These are phyloP conservation scores for Stagonosporopsis rhizophila DNA, from an alignment of 2,329 filamentous ascomycete genomes.

Conservation along the genomic window DNA sequence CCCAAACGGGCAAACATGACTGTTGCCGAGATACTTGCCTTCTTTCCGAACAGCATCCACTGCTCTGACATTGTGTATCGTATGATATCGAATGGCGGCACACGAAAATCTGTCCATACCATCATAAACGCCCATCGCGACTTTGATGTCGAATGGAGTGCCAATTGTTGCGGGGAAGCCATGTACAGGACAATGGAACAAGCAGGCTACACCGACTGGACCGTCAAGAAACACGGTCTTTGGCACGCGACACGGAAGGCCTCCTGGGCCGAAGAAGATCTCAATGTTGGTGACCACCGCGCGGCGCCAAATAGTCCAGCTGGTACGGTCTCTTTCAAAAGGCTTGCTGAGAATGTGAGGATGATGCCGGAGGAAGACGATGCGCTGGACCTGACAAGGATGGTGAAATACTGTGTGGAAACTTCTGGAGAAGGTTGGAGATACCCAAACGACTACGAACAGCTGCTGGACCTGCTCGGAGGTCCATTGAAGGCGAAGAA, in stretches of 20 bases:
- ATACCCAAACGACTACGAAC: slow-evolving; percentile 31
- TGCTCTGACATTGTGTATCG: slow-evolving; percentile 32
- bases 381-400: slow-evolving; percentile 35
- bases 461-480: slow-evolving; percentile 19
- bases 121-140: slow-evolving; percentile 29
- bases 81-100: slow-evolving; percentile 30
- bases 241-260: slow-evolving; percentile 11
- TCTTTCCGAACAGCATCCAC: slow-evolving; percentile 32
- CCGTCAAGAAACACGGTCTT: slow-evolving; percentile 17
- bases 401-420: slow-evolving; percentile 27
- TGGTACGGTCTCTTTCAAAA: slow-evolving; percentile 23
- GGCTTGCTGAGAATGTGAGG: slow-evolving; percentile 26
- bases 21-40: slow-evolving; percentile 32
- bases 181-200: slow-evolving; percentile 30
- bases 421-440: slow-evolving; percentile 25
- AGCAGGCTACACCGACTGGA: slow-evolving; percentile 29
- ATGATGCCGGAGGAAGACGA: slow-evolving; percentile 25
- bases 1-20: slow-evolving; percentile 23
- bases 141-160: slow-evolving; percentile 16
- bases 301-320: not conserved
- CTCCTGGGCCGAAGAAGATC: slow-evolving; percentile 20
- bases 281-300: slow-evolving; percentile 4
- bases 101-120: slow-evolving; percentile 11
- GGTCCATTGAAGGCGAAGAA: slow-evolving; percentile 12
- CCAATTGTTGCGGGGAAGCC: slow-evolving; percentile 21